These are phyloP conservation scores for Telfairia occidentalis DNA, from an alignment of 331 rosid species.

Conservation along the genomic window DNA sequence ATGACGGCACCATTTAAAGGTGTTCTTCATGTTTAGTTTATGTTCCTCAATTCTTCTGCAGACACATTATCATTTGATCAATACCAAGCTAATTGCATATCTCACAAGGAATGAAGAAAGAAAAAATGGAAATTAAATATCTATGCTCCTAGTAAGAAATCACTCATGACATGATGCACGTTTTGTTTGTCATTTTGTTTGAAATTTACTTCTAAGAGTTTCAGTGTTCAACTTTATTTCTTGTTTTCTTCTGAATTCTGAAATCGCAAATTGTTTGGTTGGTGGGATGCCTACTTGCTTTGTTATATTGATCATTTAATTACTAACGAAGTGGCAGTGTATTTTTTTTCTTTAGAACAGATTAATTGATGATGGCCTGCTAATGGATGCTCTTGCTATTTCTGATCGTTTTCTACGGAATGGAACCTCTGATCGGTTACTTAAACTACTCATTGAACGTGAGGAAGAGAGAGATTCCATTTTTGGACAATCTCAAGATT, in stretches of 20 bases:
- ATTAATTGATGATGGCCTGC: slow-evolving; percentile 73
- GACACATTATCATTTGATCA: too few relatives aligned
- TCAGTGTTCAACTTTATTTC: not conserved
- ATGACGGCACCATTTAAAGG: not conserved
- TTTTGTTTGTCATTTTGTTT: not conserved
- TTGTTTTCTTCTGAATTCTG: not conserved
- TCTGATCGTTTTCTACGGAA: slow-evolving; percentile 96
- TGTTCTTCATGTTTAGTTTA: not conserved
- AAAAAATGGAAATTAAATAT: not conserved
- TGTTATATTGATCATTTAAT: not conserved
- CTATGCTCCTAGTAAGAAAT: not conserved
- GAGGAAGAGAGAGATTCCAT: slow-evolving; percentile 53
- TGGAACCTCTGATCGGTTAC: slow-evolving; percentile 83
- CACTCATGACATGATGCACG: not conserved
- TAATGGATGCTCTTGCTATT: slow-evolving; percentile 94
- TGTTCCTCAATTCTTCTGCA: too few relatives aligned
- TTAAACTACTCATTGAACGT: slow-evolving; percentile 69
- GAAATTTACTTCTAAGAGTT: not conserved
- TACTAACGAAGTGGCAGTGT: not conserved
- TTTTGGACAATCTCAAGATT: slow-evolving; percentile 44
- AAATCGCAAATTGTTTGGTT: not conserved
- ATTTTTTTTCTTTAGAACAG: slow-evolving; percentile 24
- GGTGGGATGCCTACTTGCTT: too few relatives aligned
- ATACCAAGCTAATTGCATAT: not conserved
- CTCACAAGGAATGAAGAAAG: not conserved